phyloP scores from a whole-genome alignment of 345 rosid species.

The Hibiscus mutabilis region DNA sequence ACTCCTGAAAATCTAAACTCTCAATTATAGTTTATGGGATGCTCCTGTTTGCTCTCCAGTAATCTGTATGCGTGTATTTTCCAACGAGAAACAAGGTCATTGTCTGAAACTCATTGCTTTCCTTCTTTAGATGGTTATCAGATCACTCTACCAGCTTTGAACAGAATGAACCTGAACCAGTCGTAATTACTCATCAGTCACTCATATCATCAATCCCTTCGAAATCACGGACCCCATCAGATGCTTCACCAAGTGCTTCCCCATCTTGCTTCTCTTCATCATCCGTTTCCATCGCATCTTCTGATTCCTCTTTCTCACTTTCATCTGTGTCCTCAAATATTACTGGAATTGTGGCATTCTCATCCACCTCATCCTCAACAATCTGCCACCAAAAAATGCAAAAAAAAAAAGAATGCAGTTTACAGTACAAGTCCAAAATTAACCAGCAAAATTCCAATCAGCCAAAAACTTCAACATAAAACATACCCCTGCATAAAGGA shows the following conservation, averaged over 20 bases:
- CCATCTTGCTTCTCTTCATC: conserved; percentile 20
- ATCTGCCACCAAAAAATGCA: conserved; percentile 26
- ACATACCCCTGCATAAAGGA: conserved; percentile 44
- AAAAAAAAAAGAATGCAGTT: neutral
- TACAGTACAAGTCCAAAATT: neutral
- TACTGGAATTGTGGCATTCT: conserved; percentile 34
- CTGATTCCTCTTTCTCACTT: conserved; percentile 65
- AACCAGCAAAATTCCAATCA: neutral
- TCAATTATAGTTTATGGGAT: too few relatives aligned
- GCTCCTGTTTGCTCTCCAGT: too few relatives aligned
- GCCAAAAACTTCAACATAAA: neutral
- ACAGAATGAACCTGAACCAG: neutral
- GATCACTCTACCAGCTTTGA: neutral
- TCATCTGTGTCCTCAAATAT: conserved; percentile 67
- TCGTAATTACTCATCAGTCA: conserved; percentile 24
- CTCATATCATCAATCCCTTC: conserved; percentile 50
- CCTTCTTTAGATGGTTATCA: neutral
- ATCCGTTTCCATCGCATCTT: conserved; percentile 49
- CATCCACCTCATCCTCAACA: conserved; percentile 47
- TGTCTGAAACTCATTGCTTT: neutral
- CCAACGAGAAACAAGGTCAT: neutral
- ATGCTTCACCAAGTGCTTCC: conserved; percentile 28
- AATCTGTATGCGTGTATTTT: too few relatives aligned
- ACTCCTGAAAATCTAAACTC: too few relatives aligned
- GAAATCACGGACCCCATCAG: conserved; percentile 30